These are phyloP conservation scores for Phaeosphaeriaceae sp. DNA, from an alignment of 2,329 filamentous ascomycete genomes.

Conservation along the genomic window DNA sequence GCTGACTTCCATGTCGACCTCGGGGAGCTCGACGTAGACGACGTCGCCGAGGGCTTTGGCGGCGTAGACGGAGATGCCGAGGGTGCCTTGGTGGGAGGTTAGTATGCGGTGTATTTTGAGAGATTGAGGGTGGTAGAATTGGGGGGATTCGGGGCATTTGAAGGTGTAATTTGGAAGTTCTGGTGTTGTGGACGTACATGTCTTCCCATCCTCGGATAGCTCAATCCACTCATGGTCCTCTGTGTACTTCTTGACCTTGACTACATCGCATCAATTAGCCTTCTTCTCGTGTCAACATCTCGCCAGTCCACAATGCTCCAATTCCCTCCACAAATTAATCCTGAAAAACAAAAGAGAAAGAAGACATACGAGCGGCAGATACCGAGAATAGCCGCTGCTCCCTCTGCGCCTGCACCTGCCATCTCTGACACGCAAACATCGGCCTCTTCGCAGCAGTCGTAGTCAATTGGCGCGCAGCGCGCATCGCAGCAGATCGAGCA, in stretches of 20 bases:
- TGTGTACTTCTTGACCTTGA: conserved; percentile 82
- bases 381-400: conserved; percentile 49
- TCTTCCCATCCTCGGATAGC: conserved; percentile 80
- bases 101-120: conserved; percentile 8
- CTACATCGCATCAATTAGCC: conserved; percentile 50
- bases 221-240: conserved; percentile 99
- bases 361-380: conserved; percentile 41
- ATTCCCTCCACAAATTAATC: too few relatives aligned
- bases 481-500: conserved; percentile 39
- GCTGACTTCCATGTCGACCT: conserved; percentile 69
- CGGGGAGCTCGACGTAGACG: conserved; percentile 94
- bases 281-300: too few relatives aligned
- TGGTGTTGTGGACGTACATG: conserved; percentile 59
- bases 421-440: conserved; percentile 32
- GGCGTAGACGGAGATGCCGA: conserved; percentile 91
- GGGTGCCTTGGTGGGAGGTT: conserved; percentile 57
- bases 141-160: too few relatives aligned
- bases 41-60: conserved; percentile 93
- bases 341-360: too few relatives aligned
- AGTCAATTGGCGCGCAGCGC: conserved; percentile 45
- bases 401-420: conserved; percentile 28
- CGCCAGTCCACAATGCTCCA: neutral
- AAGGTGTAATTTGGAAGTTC: too few relatives aligned
- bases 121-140: neutral
- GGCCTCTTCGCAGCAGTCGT: conserved; percentile 34